Evolutionary conservation across 1,284 basidiomycete species (phyloP).

Genomic region (Leccinum holopus): DNA sequence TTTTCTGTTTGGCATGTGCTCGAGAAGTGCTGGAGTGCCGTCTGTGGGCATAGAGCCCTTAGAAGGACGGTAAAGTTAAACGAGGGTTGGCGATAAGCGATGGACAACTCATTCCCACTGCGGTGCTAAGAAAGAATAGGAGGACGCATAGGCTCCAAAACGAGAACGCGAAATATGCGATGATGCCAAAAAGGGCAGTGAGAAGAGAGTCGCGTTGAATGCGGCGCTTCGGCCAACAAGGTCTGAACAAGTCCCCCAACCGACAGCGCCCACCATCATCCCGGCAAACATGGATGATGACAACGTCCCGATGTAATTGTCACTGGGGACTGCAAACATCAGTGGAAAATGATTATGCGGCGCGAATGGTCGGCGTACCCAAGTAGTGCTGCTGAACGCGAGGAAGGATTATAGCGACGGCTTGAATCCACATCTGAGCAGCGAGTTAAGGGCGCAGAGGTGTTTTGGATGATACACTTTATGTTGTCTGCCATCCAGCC

Average conservation of each 20-base stretch:
- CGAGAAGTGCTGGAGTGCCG: slow-evolving; percentile 83
- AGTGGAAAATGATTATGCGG: slow-evolving; percentile 17
- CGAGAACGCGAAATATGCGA: slow-evolving; percentile 73
- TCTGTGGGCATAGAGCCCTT: slow-evolving; percentile 96
- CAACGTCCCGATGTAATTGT: slow-evolving; percentile 71
- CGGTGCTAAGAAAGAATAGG: slow-evolving; percentile 87
- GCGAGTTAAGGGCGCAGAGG: slow-evolving; percentile 33
- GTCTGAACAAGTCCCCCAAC: slow-evolving; percentile 88
- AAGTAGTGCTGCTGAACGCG: slow-evolving; percentile 86
- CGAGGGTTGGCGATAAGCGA: slow-evolving; percentile 1
- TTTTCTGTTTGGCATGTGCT: slow-evolving; percentile 90
- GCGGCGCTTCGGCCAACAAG: slow-evolving; percentile 83
- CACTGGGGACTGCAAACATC: slow-evolving; percentile 25
- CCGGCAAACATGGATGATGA: slow-evolving; percentile 85
- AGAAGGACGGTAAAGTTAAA: slow-evolving; percentile 4
- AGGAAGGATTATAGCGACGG: slow-evolving; percentile 87
- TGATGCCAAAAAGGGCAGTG: slow-evolving; percentile 86
- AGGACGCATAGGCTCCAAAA: slow-evolving; percentile 74
- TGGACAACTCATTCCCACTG: slow-evolving; percentile 65
- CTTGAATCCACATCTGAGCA: slow-evolving; percentile 85
- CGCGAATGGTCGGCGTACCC: slow-evolving; percentile 42
- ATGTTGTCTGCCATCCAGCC: slow-evolving; percentile 89
- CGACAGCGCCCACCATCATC: slow-evolving; percentile 95
- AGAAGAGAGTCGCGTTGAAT: slow-evolving; percentile 90
- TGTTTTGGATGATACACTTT: slow-evolving; percentile 29